Conservation (phyloP, 352 stramenopile species). For the Phytophthora ramorum region DNA sequence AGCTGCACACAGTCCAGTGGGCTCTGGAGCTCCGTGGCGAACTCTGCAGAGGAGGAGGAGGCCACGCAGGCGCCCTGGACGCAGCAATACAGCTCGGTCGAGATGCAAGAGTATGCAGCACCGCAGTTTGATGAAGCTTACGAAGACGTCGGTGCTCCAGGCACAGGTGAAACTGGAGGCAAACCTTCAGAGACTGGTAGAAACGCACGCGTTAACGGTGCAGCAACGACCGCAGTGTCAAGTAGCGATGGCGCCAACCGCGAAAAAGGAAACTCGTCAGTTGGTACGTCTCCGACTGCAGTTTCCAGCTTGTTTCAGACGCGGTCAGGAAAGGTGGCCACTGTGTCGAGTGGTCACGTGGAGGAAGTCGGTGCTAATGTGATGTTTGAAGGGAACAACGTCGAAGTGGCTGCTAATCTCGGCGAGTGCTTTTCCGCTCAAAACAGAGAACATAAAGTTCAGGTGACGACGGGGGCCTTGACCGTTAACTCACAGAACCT, state of each 20-base stretch:
- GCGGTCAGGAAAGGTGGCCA: neutral
- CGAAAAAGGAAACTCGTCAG: neutral
- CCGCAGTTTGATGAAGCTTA: neutral
- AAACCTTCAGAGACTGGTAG: neutral
- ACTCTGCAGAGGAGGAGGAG: neutral
- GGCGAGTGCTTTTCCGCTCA: neutral
- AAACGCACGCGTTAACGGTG: neutral
- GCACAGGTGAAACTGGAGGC: neutral
- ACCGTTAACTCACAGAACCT: neutral
- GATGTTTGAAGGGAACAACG: neutral
- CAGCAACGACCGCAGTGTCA: neutral
- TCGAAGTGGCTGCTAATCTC: neutral
- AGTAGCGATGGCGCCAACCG: neutral
- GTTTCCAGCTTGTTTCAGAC: conserved; percentile 6
- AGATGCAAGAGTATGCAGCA: neutral
- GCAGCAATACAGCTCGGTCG: neutral
- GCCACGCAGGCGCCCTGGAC: neutral
- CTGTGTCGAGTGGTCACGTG: neutral
- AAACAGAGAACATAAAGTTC: neutral
- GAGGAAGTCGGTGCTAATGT: neutral
- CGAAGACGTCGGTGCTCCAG: neutral
- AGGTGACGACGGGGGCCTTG: neutral
- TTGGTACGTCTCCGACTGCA: conserved; percentile 1
- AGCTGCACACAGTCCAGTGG: conserved; percentile 5
- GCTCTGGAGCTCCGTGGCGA: neutral